Percentiles rank a stretch among this genome's conserved stretches.
Conservation (phyloP, 2,329 filamentous ascomycete genomes). For the Aspergillus latus region DNA sequence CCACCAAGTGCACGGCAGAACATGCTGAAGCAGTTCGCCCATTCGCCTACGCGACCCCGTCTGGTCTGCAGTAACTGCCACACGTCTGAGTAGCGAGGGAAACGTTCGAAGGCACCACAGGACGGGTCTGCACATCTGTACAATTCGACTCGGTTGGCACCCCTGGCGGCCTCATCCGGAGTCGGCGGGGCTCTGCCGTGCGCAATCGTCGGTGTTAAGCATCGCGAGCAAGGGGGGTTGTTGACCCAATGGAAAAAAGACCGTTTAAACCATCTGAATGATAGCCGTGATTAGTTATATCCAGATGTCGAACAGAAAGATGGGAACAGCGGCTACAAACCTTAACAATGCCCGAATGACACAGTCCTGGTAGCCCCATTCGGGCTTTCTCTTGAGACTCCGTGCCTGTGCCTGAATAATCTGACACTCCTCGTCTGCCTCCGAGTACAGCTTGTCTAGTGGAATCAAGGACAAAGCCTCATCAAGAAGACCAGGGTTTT, state of each 20-base stretch:
- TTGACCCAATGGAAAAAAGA: constrained; percentile 97
- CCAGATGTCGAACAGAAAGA: not conserved
- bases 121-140: constrained; percentile 78
- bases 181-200: constrained; percentile 81
- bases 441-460: constrained; percentile 84
- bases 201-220: constrained; percentile 77
- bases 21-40: constrained; percentile 99
- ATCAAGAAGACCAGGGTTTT: constrained; percentile 91
- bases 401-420: constrained; percentile 83
- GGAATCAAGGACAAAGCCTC: constrained; percentile 86
- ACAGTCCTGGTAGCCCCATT: constrained; percentile 98
- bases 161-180: constrained; percentile 84
- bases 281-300: constrained; percentile 14
- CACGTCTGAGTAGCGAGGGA: constrained; percentile 91
- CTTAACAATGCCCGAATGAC: constrained; percentile 83
- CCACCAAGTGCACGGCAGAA: constrained; percentile 89
- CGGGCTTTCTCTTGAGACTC: constrained; percentile 78
- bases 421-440: constrained; percentile 91
- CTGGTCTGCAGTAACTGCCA: constrained; percentile 87
- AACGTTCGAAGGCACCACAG: constrained; percentile 81
- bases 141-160: constrained; percentile 82
- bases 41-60: constrained; percentile 85
- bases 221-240: constrained; percentile 82
- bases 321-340: constrained; percentile 49
- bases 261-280: constrained; percentile 82